Conservation (phyloP, 352 stramenopile genomes). For the Globisporangium takayamanum region DNA sequence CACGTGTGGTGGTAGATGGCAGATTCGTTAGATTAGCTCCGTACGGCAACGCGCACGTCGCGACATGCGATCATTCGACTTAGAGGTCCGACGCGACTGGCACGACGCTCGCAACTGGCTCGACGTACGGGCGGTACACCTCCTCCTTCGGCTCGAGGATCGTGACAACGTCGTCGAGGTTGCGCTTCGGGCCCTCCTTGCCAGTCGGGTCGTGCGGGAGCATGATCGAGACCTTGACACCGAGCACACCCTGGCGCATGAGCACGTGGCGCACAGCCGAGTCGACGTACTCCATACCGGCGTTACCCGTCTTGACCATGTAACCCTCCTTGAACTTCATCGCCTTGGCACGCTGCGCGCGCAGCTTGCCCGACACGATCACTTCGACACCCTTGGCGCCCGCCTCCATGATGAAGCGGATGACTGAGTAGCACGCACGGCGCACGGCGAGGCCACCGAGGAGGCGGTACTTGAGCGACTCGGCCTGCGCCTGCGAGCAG, state of each 20-base stretch:
- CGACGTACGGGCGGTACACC: conserved; percentile 77
- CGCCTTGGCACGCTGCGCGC: conserved; percentile 98
- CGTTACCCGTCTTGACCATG: conserved; percentile 99
- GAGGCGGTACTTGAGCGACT: conserved; percentile 99
- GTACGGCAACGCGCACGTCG: neutral
- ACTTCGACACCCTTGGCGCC: conserved; percentile 99
- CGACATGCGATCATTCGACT: neutral
- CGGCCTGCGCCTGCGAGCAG: conserved; percentile 97
- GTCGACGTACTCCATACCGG: conserved; percentile 98
- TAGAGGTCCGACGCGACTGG: conserved; percentile 23
- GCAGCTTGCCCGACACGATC: conserved; percentile 99
- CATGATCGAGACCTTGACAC: conserved; percentile 99
- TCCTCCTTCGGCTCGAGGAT: conserved; percentile 99
- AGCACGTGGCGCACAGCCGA: conserved; percentile 97
- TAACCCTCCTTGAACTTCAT: conserved; percentile 99
- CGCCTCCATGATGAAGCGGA: conserved; percentile 99
- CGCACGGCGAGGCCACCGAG: conserved; percentile 96
- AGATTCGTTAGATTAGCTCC: conserved; percentile 16
- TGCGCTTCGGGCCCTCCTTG: conserved; percentile 96
- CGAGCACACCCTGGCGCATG: conserved; percentile 99
- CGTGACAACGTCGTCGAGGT: conserved; percentile 98
- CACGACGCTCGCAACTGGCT: conserved; percentile 52
- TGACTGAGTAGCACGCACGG: conserved; percentile 98
- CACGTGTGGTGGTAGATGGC: conserved; percentile 7
- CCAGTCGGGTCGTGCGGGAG: conserved; percentile 97